Conservation (phyloP, 768 basidiomycete genomes). For the Cyclocybe aegerita region DNA sequence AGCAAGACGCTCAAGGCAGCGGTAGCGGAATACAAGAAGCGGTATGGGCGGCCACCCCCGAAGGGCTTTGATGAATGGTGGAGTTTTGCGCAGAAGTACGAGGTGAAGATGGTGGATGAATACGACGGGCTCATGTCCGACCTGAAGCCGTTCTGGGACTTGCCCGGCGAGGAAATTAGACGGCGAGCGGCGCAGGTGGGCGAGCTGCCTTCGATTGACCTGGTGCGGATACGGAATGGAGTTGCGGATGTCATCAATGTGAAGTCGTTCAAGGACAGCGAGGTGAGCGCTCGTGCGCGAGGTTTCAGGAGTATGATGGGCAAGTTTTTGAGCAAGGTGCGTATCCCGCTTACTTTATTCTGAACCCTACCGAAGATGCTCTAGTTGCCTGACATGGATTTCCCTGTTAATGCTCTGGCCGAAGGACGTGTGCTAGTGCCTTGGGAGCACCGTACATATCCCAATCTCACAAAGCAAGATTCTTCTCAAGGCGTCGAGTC, state of each 20-base stretch:
- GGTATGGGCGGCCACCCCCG: constrained; percentile 81
- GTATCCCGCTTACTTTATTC: constrained; percentile 14
- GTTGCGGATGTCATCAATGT: constrained; percentile 57
- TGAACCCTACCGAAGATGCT: constrained; percentile 1
- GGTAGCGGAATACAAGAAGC: constrained; percentile 74
- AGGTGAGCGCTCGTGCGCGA: constrained; percentile 74
- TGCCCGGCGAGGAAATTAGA: constrained; percentile 73
- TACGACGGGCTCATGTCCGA: constrained; percentile 82
- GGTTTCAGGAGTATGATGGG: constrained; percentile 78
- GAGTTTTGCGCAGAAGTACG: constrained; percentile 69
- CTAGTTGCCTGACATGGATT: constrained; percentile 91
- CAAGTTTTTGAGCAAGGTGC: constrained; percentile 63
- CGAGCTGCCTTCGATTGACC: constrained; percentile 77
- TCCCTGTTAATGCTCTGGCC: constrained; percentile 90
- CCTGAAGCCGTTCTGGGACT: constrained; percentile 79
- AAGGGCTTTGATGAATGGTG: constrained; percentile 93
- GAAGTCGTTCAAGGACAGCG: constrained; percentile 57
- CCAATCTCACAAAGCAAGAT: constrained; percentile 63
- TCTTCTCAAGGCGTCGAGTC: constrained; percentile 48
- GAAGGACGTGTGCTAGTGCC: constrained; percentile 93
- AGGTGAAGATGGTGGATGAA: constrained; percentile 84
- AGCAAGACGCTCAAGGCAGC: constrained; percentile 79
- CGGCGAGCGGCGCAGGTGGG: constrained; percentile 66
- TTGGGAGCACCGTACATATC: constrained; percentile 80
- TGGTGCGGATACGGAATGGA: constrained; percentile 78